Percentiles rank a stretch among this genome's conserved stretches.
Evolutionary conservation across 2,329 filamentous ascomycete genomes (phyloP).

Genomic region (Exophiala aquamarina): DNA sequence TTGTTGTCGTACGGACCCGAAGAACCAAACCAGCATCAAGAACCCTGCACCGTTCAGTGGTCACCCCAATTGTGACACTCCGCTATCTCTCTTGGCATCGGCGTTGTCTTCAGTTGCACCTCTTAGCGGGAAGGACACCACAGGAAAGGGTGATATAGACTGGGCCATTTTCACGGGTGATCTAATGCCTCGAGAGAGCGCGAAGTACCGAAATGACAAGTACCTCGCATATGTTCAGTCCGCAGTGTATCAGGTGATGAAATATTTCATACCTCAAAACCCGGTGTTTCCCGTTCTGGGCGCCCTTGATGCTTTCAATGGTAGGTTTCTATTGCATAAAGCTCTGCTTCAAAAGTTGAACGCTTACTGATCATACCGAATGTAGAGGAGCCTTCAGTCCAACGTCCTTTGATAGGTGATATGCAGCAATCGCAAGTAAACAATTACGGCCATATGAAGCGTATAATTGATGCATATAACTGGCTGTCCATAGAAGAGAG

Average conservation of each 20-base stretch:
- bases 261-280: background rate
- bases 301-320: background rate
- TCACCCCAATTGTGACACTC: background rate
- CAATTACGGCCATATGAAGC: background rate
- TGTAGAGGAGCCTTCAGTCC: background rate
- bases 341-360: no score
- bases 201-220: background rate
- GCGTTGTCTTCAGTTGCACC: background rate
- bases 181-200: background rate
- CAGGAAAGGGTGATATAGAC: background rate
- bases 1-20: background rate
- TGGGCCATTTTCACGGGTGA: background rate
- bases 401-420: background rate
- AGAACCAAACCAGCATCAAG: background rate
- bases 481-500: background rate
- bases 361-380: no score
- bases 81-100: background rate
- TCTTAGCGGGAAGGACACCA: background rate
- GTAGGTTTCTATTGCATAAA: background rate
- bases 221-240: background rate
- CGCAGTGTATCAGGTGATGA: background rate
- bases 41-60: background rate
- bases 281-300: background rate
- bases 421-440: background rate
- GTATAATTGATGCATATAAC: background rate